A percentile compares a stretch with the other conserved stretches of the same genome.
These are phyloP conservation scores for Leccinum disarticulatum DNA, from an alignment of 768 basidiomycete genomes.

Conservation along the genomic window DNA sequence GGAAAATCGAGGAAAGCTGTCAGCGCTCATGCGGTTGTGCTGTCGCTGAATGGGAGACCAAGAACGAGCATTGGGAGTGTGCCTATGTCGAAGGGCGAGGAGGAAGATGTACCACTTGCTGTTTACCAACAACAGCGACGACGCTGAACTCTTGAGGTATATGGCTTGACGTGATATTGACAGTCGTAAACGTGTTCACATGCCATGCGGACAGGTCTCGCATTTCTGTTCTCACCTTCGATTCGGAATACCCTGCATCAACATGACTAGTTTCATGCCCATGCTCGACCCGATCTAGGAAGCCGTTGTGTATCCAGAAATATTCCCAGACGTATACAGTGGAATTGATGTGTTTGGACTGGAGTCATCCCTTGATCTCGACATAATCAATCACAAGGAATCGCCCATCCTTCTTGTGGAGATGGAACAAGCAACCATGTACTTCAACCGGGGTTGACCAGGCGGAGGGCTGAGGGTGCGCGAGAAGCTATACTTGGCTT, in stretches of 20 bases:
- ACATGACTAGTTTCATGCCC: constrained; percentile 1
- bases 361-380: too few relatives aligned
- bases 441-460: too few relatives aligned
- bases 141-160: constrained; percentile 34
- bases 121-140: constrained; percentile 76
- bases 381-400: too few relatives aligned
- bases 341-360: constrained; percentile 20
- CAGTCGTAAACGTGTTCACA: constrained; percentile 8
- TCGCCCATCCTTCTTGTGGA: too few relatives aligned
- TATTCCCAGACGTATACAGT: constrained; percentile 24
- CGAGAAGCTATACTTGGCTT: too few relatives aligned
- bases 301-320: constrained; percentile 23
- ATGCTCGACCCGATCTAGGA: constrained; percentile 26
- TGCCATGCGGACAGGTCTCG: constrained; percentile 5
- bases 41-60: constrained; percentile 37
- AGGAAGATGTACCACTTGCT: constrained; percentile 80
- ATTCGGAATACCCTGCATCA: constrained; percentile 9
- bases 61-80: constrained; percentile 40
- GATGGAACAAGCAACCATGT: too few relatives aligned
- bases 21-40: constrained; percentile 60
- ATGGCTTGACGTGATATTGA: not conserved
- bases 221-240: not conserved
- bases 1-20: constrained; percentile 62
- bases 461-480: too few relatives aligned
- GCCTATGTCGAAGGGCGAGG: constrained; percentile 44